A percentile compares a stretch with the other conserved stretches of the same genome.
phyloP scores from a whole-genome alignment of 768 basidiomycete genomes.

The Hygrocybe coccinea region DNA sequence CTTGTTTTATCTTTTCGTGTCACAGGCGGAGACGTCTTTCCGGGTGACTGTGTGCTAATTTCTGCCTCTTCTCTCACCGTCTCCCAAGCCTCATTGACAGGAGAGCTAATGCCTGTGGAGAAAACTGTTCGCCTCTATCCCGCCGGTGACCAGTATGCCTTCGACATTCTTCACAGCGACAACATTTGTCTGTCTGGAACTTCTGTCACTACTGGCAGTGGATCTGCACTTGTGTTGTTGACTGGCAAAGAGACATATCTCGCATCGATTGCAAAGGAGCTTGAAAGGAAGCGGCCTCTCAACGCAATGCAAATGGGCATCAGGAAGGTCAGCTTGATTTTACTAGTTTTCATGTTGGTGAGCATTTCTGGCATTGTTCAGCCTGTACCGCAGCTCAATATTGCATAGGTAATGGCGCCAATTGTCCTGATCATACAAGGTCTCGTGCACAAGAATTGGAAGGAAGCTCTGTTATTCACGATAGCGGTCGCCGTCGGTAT shows the following conservation, averaged over 20 bases:
- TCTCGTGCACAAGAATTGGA: background rate
- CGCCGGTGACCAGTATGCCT: conserved; percentile 13
- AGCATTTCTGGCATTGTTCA: background rate
- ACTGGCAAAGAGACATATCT: conserved; percentile 32
- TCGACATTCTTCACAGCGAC: conserved; percentile 29
- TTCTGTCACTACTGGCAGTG: conserved; percentile 31
- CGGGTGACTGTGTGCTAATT: conserved; percentile 32
- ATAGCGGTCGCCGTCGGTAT: background rate
- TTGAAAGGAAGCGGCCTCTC: conserved; percentile 27
- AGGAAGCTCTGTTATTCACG: conserved; percentile 1
- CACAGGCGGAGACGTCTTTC: conserved; percentile 23
- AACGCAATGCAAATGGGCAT: conserved; percentile 32
- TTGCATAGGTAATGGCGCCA: conserved; percentile 1
- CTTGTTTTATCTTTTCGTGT: background rate
- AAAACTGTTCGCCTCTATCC: conserved; percentile 20
- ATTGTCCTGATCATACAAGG: conserved; percentile 1
- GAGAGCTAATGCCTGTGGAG: conserved; percentile 33
- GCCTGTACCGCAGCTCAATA: background rate
- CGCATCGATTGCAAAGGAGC: conserved; percentile 33
- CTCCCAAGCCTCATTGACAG: conserved; percentile 34
- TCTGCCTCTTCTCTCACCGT: conserved; percentile 31
- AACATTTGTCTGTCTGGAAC: conserved; percentile 33
- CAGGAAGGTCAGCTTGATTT: conserved; percentile 18
- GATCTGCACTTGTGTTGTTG: conserved; percentile 26
- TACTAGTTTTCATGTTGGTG: conserved; percentile 13